phyloP scores from a whole-genome alignment of 805 yeast species.

The Ogataea thermomethanolica region DNA sequence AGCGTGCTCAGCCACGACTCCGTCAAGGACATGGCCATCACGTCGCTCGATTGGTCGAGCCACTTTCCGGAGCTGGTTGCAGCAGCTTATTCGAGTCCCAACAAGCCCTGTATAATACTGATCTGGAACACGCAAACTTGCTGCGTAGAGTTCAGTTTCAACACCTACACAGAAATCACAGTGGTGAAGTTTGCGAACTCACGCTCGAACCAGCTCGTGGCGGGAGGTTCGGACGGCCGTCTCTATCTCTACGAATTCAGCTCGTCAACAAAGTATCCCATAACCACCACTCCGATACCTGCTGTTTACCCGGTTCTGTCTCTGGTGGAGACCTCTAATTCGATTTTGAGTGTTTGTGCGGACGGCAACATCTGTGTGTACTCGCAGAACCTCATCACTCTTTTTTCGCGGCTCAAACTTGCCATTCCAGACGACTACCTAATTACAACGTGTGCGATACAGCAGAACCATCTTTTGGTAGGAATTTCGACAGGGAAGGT shows the following conservation, averaged over 20 bases:
- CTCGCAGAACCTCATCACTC: slow-evolving; percentile 23
- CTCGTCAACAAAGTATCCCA: slow-evolving; percentile 30
- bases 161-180: slow-evolving; percentile 39
- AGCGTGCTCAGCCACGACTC: slow-evolving; percentile 4
- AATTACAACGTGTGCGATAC: slow-evolving; percentile 21
- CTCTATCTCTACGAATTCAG: slow-evolving; percentile 47
- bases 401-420: slow-evolving; percentile 13
- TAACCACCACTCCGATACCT: slow-evolving; percentile 11
- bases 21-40: slow-evolving; percentile 17
- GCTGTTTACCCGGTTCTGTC: slow-evolving; percentile 19
- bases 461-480: slow-evolving; percentile 18
- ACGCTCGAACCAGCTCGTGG: slow-evolving; percentile 41
- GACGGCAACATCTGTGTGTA: slow-evolving; percentile 22
- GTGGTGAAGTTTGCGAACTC: slow-evolving; percentile 39
- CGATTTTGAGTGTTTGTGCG: slow-evolving; percentile 22
- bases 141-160: slow-evolving; percentile 36
- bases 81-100: slow-evolving; percentile 20
- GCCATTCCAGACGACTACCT: slow-evolving; percentile 9
- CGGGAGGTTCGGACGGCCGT: slow-evolving; percentile 48
- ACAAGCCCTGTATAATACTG: slow-evolving; percentile 16
- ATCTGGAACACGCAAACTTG: slow-evolving; percentile 30
- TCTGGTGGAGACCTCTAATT: slow-evolving; percentile 25
- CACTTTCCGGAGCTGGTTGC: slow-evolving; percentile 29
- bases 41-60: slow-evolving; percentile 31
- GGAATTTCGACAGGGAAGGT: slow-evolving; percentile 26